These are phyloP conservation scores for Durusdinium trenchii DNA, from an alignment of 73 alveolate genomes.

Conservation along the genomic window DNA sequence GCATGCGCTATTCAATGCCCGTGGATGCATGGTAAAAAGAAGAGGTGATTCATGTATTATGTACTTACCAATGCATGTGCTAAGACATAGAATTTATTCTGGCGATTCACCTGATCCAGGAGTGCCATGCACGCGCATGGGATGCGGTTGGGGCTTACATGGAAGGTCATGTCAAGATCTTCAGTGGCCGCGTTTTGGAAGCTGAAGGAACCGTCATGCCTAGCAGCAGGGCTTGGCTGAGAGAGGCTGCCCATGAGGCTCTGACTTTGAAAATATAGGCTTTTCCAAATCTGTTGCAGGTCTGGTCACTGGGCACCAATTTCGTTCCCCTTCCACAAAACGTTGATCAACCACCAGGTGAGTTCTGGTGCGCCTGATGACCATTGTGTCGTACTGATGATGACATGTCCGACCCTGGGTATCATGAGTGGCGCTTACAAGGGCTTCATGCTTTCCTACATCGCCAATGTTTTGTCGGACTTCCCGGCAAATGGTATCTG, in stretches of 20 bases:
- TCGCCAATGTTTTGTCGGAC: background rate
- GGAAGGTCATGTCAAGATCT: background rate
- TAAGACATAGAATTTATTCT: background rate
- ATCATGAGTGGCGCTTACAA: background rate
- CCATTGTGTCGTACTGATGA: background rate
- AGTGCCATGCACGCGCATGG: conserved; percentile 11
- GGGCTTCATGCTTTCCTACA: conserved; percentile 5
- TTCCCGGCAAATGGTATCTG: background rate
- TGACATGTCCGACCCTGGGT: background rate
- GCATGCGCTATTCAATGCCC: background rate
- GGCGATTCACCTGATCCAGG: background rate
- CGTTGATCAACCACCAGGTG: background rate
- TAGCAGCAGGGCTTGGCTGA: background rate
- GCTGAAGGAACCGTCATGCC: conserved; percentile 14
- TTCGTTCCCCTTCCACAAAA: background rate
- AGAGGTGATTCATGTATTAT: no score
- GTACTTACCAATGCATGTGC: no score
- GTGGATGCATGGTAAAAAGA: background rate
- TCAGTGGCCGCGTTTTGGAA: background rate
- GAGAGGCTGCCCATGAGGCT: background rate
- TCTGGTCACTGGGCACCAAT: background rate
- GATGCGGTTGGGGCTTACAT: background rate
- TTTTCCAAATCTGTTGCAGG: background rate
- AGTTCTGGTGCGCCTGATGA: background rate
- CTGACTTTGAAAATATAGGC: no score